Conservation (phyloP, 2,329 filamentous ascomycete genomes). For the Botrytis fabae region DNA sequence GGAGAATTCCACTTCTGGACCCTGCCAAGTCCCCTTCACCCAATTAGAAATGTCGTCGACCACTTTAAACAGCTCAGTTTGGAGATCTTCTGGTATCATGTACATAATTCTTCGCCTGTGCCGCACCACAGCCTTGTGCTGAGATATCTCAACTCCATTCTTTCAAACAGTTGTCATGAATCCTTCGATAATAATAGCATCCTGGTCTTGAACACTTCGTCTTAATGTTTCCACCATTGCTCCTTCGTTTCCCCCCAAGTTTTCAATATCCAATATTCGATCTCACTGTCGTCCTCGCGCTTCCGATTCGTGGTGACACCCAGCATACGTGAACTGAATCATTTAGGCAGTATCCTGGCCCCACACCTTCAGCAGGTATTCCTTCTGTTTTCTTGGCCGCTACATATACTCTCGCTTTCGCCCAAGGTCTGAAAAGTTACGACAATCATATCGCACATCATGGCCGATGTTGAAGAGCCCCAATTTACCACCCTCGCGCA, state of each 20-base stretch:
- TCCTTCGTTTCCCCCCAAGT: neutral
- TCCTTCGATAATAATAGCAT: constrained; percentile 1
- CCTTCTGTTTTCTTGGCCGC: neutral
- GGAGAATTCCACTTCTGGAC: neutral
- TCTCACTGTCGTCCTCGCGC: constrained; percentile 1
- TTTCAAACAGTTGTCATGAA: neutral
- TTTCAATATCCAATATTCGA: neutral
- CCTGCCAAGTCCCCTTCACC: neutral
- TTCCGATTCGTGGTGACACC: neutral
- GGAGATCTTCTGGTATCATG: neutral
- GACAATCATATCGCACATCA: constrained; percentile 38
- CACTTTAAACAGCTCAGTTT: neutral
- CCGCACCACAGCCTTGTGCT: constrained; percentile 18
- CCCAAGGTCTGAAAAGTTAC: neutral
- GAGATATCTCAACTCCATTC: neutral
- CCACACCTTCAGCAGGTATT: neutral
- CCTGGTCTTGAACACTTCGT: neutral
- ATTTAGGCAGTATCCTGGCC: constrained; percentile 8
- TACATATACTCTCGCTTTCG: neutral
- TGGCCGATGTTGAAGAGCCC: constrained; percentile 63
- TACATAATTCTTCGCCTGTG: constrained; percentile 1
- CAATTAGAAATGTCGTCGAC: neutral
- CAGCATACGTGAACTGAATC: constrained; percentile 3
- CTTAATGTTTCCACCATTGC: neutral
- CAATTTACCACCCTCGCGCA: constrained; percentile 61